A percentile compares a stretch with the other conserved stretches of the same genome.
These are phyloP conservation scores for Nitzschia palea DNA, from an alignment of 108 stramenopile genomes.

Conservation along the genomic window DNA sequence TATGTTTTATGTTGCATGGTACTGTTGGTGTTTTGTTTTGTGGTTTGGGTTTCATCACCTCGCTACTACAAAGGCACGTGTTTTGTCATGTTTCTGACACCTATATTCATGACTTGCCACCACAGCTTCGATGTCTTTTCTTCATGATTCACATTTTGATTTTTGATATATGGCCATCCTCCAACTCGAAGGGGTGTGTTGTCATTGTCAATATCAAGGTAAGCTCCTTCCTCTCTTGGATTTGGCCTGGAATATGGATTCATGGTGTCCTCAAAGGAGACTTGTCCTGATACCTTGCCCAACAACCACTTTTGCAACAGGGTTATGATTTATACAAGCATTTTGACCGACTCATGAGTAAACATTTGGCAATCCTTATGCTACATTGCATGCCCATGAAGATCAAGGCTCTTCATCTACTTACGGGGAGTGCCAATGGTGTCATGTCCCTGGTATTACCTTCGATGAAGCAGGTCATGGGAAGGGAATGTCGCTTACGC, in stretches of 20 bases:
- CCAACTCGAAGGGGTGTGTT: background rate
- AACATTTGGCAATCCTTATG: background rate
- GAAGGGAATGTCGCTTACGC: background rate
- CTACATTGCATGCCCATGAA: slow-evolving; percentile 9
- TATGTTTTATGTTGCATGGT: background rate
- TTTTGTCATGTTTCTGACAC: too few relatives aligned
- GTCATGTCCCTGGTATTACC: slow-evolving; percentile 13
- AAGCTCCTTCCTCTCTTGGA: background rate
- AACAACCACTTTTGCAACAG: too few relatives aligned
- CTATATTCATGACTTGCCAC: too few relatives aligned
- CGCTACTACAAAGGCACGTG: too few relatives aligned
- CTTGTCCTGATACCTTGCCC: too few relatives aligned
- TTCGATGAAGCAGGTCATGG: background rate
- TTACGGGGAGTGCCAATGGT: slow-evolving; percentile 7
- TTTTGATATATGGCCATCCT: background rate
- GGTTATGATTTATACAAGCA: slow-evolving; percentile 10
- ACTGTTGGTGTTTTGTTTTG: too few relatives aligned
- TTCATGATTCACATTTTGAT: slow-evolving; percentile 8
- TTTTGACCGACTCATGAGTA: slow-evolving; percentile 3
- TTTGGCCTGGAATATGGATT: background rate
- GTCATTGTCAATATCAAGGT: slow-evolving; percentile 2
- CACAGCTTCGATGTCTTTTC: slow-evolving; percentile 4
- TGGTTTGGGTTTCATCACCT: too few relatives aligned
- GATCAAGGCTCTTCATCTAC: background rate
- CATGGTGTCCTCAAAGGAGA: too few relatives aligned